These are phyloP conservation scores for Lentinula aciculospora DNA, from an alignment of 768 basidiomycete genomes.

Conservation along the genomic window DNA sequence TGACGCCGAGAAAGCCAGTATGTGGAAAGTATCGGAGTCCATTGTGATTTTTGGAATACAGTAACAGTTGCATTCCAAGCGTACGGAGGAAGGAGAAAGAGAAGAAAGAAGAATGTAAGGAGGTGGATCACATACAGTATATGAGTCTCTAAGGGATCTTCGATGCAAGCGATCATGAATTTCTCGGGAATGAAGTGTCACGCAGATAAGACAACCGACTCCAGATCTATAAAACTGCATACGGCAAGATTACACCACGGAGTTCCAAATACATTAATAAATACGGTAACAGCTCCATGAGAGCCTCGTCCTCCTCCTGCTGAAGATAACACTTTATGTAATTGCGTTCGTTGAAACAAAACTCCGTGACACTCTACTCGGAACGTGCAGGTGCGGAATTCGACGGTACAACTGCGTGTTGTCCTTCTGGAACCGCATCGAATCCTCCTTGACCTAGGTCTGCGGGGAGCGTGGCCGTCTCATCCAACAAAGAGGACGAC, in stretches of 20 bases:
- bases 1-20: slow-evolving; percentile 76
- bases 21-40: slow-evolving; percentile 60
- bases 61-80: slow-evolving; percentile 2
- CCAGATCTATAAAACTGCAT: not conserved
- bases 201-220: slow-evolving; percentile 2
- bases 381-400: not conserved
- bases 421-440: slow-evolving; percentile 59
- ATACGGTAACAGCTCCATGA: slow-evolving; percentile 6
- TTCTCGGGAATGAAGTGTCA: slow-evolving; percentile 6
- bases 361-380: not conserved
- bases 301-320: not conserved
- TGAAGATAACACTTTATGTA: not conserved
- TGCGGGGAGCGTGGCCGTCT: slow-evolving; percentile 77
- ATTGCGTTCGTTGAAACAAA: not conserved
- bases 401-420: not conserved
- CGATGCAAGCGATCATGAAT: slow-evolving; percentile 3
- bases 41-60: slow-evolving; percentile 5
- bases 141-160: slow-evolving; percentile 7
- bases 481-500: slow-evolving; percentile 47
- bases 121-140: slow-evolving; percentile 25
- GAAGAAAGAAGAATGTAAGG: slow-evolving; percentile 16
- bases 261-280: slow-evolving; percentile 3
- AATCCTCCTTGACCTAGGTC: slow-evolving; percentile 81
- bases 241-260: slow-evolving; percentile 6
- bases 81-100: slow-evolving; percentile 17